Evolutionary conservation across 768 basidiomycete genomes (phyloP).

Genomic region (Coprinopsis sp.): DNA sequence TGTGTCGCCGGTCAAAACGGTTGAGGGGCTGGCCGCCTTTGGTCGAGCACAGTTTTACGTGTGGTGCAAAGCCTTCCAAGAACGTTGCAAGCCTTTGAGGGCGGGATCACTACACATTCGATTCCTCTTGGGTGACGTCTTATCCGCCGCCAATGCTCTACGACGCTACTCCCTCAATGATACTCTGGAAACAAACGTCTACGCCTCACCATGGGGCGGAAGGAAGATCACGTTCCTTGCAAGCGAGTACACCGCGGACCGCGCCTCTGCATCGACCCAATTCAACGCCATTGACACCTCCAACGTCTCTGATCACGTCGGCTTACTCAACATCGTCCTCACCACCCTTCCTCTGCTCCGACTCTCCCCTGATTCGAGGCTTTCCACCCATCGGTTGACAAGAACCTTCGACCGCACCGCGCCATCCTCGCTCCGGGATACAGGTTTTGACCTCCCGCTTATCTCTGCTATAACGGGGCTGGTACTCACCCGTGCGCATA

Average conservation of each 20-base stretch:
- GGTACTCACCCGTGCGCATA: neutral
- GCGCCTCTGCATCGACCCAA: slow-evolving; percentile 23
- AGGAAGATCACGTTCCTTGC: slow-evolving; percentile 26
- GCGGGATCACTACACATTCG: slow-evolving; percentile 26
- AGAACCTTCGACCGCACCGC: neutral
- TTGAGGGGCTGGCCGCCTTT: slow-evolving; percentile 21
- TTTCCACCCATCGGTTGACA: slow-evolving; percentile 41
- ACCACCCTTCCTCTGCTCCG: slow-evolving; percentile 34
- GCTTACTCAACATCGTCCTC: slow-evolving; percentile 40
- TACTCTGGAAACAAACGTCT: slow-evolving; percentile 23
- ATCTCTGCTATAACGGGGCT: neutral
- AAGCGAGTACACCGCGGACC: slow-evolving; percentile 23
- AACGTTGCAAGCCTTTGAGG: slow-evolving; percentile 10
- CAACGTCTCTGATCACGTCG: slow-evolving; percentile 45
- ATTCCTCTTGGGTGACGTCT: slow-evolving; percentile 36
- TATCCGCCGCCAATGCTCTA: slow-evolving; percentile 35
- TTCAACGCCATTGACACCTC: slow-evolving; percentile 50
- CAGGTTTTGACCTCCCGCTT: neutral
- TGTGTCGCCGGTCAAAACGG: slow-evolving; percentile 8
- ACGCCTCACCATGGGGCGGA: slow-evolving; percentile 32
- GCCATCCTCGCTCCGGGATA: neutral
- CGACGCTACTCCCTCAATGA: slow-evolving; percentile 12
- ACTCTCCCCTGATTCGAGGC: slow-evolving; percentile 21
- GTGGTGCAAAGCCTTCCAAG: slow-evolving; percentile 29
- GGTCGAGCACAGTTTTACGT: slow-evolving; percentile 30